A percentile compares a stretch with the other conserved stretches of the same genome.
These are phyloP conservation scores for Ormosia semicastrata DNA, from an alignment of 306 rosid species.

Conservation along the genomic window DNA sequence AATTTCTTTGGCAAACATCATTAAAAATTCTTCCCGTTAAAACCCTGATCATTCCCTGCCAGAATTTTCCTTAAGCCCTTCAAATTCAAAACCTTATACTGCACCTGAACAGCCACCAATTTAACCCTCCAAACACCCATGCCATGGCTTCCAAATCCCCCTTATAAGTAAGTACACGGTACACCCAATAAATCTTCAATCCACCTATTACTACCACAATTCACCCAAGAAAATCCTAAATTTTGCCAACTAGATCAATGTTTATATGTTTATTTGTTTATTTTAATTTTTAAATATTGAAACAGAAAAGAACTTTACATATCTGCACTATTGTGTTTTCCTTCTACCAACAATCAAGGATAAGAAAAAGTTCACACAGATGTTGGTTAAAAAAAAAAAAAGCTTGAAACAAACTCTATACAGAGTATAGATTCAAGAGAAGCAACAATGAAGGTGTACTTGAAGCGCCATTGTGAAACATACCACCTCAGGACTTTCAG, in stretches of 20 bases:
- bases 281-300: not conserved
- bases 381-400: not conserved
- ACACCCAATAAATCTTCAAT: not conserved
- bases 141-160: not conserved
- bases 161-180: not conserved
- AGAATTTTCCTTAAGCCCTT: not conserved
- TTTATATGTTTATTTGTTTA: not conserved
- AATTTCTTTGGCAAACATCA: not conserved
- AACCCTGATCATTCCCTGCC: not conserved
- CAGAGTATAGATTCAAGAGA: conserved; percentile 19
- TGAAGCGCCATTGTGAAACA: conserved; percentile 28
- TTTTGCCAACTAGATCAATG: not conserved
- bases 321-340: not conserved
- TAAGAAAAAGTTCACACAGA: not conserved
- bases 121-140: not conserved
- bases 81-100: not conserved
- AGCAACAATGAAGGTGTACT: conserved; percentile 2
- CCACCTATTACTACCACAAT: not conserved
- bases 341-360: not conserved
- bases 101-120: not conserved
- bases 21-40: not conserved
- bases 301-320: not conserved
- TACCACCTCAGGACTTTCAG: conserved; percentile 94
- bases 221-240: not conserved
- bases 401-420: not conserved